A percentile compares a stretch with the other conserved stretches of the same genome.
Evolutionary conservation across 768 basidiomycete genomes (phyloP).

Genomic region (Trametes maxima): DNA sequence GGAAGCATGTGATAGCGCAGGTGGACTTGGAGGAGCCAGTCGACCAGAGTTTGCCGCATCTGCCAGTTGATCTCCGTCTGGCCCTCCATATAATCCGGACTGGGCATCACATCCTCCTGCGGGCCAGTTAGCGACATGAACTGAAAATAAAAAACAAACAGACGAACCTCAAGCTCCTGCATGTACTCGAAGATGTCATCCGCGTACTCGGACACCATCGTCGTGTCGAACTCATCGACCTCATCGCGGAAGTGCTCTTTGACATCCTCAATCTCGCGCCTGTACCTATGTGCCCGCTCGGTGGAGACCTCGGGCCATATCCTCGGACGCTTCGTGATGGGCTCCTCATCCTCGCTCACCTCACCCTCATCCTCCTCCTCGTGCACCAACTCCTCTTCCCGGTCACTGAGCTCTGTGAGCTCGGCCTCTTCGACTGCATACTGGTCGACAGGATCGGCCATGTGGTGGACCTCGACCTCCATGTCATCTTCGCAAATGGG

Average conservation of each 20-base stretch:
- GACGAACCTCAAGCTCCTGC: constrained; percentile 83
- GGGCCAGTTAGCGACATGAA: constrained; percentile 26
- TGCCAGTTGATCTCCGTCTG: constrained; percentile 92
- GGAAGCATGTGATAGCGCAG: constrained; percentile 98
- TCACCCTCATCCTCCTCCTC: constrained; percentile 18
- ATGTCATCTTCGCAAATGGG: constrained; percentile 46
- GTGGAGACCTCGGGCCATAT: constrained; percentile 79
- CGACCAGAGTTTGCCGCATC: constrained; percentile 96
- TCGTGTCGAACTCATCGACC: constrained; percentile 75
- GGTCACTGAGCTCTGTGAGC: constrained; percentile 28
- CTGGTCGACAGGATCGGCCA: constrained; percentile 46
- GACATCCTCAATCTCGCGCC: constrained; percentile 66
- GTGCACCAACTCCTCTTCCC: constrained; percentile 20
- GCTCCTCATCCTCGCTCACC: constrained; percentile 18
- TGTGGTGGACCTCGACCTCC: constrained; percentile 55
- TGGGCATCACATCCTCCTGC: constrained; percentile 87
- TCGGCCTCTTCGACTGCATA: constrained; percentile 49
- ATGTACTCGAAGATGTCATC: constrained; percentile 98
- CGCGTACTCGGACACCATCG: constrained; percentile 99
- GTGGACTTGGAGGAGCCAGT: constrained; percentile 98
- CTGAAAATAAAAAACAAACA: constrained; percentile 5
- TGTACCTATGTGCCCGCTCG: constrained; percentile 56
- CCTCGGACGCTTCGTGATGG: constrained; percentile 42
- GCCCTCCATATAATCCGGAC: constrained; percentile 88
- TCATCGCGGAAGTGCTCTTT: constrained; percentile 69